A percentile compares a stretch with the other conserved stretches of the same genome.
Conservation (phyloP, 768 basidiomycete genomes). For the Naematelia encephala region DNA sequence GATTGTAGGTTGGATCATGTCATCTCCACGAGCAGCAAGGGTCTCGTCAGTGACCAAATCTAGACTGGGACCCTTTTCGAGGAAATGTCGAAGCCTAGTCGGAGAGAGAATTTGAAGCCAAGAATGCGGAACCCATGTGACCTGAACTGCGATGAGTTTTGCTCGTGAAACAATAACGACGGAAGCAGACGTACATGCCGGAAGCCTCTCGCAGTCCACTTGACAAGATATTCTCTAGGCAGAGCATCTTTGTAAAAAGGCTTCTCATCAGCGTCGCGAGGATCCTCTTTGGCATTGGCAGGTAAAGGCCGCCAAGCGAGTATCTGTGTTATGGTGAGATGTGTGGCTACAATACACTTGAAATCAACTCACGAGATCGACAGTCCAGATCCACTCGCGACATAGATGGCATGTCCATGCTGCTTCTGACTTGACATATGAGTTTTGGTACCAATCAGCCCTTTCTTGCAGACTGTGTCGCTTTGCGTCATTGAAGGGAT, state of each 20-base stretch:
- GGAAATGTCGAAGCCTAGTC: constrained; percentile 73
- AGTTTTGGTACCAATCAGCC: constrained; percentile 36
- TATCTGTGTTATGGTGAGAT: constrained; percentile 55
- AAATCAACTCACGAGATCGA: constrained; percentile 57
- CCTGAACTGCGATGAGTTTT: constrained; percentile 35
- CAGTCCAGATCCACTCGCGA: constrained; percentile 62
- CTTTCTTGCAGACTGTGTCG: constrained; percentile 54
- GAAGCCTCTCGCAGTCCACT: constrained; percentile 79
- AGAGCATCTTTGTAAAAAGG: constrained; percentile 61
- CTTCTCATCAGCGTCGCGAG: constrained; percentile 51
- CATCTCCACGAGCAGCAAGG: constrained; percentile 41
- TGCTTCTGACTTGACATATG: constrained; percentile 5
- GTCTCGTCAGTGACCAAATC: constrained; percentile 57
- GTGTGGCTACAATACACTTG: background rate
- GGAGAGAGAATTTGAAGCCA: constrained; percentile 72
- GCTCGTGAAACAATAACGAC: constrained; percentile 48
- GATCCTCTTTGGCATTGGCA: constrained; percentile 60
- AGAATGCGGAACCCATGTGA: constrained; percentile 88
- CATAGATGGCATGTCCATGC: constrained; percentile 68
- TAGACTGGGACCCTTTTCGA: constrained; percentile 65
- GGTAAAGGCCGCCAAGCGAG: constrained; percentile 88
- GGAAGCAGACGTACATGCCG: constrained; percentile 50
- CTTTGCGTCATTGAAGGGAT: constrained; percentile 56
- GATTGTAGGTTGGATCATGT: constrained; percentile 39
- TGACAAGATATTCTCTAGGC: constrained; percentile 89